Evolutionary conservation across 768 basidiomycete species (phyloP), one percentile per base, ranked within the genome.

Genomic region (Auriscalpium vulgare): DNA sequence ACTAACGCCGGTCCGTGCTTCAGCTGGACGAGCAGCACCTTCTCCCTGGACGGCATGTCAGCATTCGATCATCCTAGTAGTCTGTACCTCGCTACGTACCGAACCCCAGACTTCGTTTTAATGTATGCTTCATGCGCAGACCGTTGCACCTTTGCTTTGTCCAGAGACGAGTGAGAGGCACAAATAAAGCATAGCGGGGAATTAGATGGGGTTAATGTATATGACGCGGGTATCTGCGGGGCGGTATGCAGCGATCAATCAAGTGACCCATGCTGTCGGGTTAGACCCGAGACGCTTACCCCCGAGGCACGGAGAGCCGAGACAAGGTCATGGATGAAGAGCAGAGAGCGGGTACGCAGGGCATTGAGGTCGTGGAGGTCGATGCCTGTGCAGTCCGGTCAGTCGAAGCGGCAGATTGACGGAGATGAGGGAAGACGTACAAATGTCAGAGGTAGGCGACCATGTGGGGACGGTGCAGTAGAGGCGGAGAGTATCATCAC

Each of bases 361-460:
- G 84, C 80, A 53, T 87, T 74, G 56, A 88, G 74, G 69, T 88
- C 87, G 63, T 87, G 79, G 36, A 88, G 74, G 67, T 87, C 85
- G 59, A 79, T 67, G 63, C 76, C 85, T 87, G 55, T 11, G 16
- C 13, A 43, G 36, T 38, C n/a, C 13, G 1, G 51, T 61, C 48
- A 59, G 38, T 47, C 19, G 10, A 10, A 34, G 19, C 51, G 14
- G 23, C 38, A 11, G 16, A 35, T 17, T 8, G 49, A n/a, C 17
- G 23, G 17, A 46, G 16, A 35, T 5, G 48, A n/a, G 50, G n/a
- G 10, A 14, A 47, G 43, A 68, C 82, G 60, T 66, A 84, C 86
- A 85, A 48, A 74, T 78, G 61, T 82, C 78, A 7, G 78, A 77
- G 38, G 79, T 75, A 13, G 80, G 72, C 29, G 74, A 77, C 79